Base-by-base conservation (phyloP, 257 asterid species). In the Nicotiana undulata region DNA sequence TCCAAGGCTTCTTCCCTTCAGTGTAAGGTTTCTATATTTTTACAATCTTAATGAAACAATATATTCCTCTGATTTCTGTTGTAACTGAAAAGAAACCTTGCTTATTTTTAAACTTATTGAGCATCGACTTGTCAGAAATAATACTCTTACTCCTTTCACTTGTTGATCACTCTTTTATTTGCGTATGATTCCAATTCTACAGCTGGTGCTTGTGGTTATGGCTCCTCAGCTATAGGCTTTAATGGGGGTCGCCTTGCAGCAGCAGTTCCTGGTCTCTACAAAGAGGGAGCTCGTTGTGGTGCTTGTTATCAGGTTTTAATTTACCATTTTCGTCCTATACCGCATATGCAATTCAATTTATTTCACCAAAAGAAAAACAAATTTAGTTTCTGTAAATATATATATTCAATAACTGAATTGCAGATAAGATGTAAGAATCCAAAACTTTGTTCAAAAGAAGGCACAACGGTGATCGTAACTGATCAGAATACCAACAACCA, bases 201-300 rank as follows among this genome's bases (percentile, higher is more conserved):
- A 93, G 97, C 89, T 8, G 97, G 95, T 67, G 93, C 92, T 81
- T 93, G 98, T 77, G 97, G 98, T 18, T 93, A 93, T 77, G 96
- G 93, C 1, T 79, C 86, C 37, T 64, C 89, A 80, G 98, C 93
- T 0, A 58, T 81, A 12, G 90, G 87, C 29, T 90, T 90, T 88
- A 86, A 86, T 68, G 67, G 68, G 6, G 95, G 91, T 0, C 88
- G 82, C 13, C 80, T 93, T 29, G 97, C 96, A 0, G 98, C 97
- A 2, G 97, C 97, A 1, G 46, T 83, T 31, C 87, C 97, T 11
- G 79, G 87, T 77, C 83, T 92, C 15, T 92, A 80, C 89, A 91
- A 91, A 24, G 82, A 75, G 0, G 98, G 97, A 55, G 95, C 94
- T 63, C 97, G 90, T 13, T 94, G 98, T 56, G 97, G 97, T 16